These are phyloP conservation scores for Saccharum officinarum DNA, from an alignment of 176 grass and related monocot species.

Conservation along the genomic window DNA sequence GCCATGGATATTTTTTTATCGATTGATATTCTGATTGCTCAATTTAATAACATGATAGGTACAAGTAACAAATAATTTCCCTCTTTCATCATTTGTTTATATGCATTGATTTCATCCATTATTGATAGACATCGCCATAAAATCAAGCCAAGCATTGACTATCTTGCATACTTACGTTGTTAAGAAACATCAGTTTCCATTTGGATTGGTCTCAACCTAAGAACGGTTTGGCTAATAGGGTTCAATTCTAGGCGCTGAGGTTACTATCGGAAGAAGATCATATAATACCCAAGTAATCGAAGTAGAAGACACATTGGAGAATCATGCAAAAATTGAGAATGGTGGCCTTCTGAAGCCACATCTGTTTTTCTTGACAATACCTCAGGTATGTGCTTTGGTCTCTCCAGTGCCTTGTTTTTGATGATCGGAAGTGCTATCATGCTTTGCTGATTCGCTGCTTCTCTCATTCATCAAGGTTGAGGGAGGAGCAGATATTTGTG, in stretches of 20 bases:
- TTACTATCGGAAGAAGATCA: conserved; percentile 66
- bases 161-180: background rate
- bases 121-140: background rate
- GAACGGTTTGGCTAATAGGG: conserved; percentile 98
- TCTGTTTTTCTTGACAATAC: conserved; percentile 72
- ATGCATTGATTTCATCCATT: background rate
- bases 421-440: conserved; percentile 9
- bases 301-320: conserved; percentile 47
- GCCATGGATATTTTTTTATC: background rate
- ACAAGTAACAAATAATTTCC: background rate
- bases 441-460: conserved; percentile 20
- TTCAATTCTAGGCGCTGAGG: conserved; percentile 99
- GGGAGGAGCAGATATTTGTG: conserved; percentile 80
- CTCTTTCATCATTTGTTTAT: background rate
- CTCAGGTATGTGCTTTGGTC: conserved; percentile 55
- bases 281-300: conserved; percentile 73
- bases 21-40: background rate
- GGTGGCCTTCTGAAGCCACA: conserved; percentile 68
- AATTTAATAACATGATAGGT: background rate
- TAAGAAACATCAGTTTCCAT: conserved; percentile 7
- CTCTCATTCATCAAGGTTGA: conserved; percentile 55
- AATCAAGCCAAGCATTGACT: background rate
- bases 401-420: background rate
- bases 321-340: conserved; percentile 40
- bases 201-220: conserved; percentile 69